Base-by-base conservation (phyloP, 2,329 filamentous ascomycete species). In the Nemania abortiva region DNA sequence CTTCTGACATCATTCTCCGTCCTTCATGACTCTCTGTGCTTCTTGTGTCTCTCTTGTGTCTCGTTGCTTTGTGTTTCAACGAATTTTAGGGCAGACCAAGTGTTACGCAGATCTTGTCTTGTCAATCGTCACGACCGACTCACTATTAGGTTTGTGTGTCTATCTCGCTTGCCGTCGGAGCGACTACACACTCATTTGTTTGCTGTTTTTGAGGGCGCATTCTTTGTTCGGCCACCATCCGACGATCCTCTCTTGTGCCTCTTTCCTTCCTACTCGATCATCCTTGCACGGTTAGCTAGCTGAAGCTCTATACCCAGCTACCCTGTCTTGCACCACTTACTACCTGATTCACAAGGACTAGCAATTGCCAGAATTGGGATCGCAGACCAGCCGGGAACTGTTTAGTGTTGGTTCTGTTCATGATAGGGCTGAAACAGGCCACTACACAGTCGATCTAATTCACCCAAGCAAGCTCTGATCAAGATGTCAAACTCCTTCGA, bases 401-500 rank as follows among this genome's bases (percentile, higher is more conserved):
- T 20, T 50, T 47, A 24, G 13, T 27, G 5, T 39, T 55, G 3
- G 52, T 3, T 27, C 52, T 27, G n/a, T 50, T 49, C 31, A 54
- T 61, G 9, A 59, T 45, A 45, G 7, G 20, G 20, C 57, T 45
- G 9, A 11, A 22, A 39, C 37, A 13, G 45, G 22, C 13, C 18
- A 20, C 52, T 20, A 22, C n/a, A 29, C 13, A 31, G 2, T 22
- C 57, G 22, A 37, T 27, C 39, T 29, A 50, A 49, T 15, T 27
- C 6, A 24, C 31, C 31, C 24, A 29, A 58, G 34, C 20, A 49
- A 20, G 50, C 57, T 56, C 47, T 22, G 34, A 37, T 34, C 55
- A 68, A n/a, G 27, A 78, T 78, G 76, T 68, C 76, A 55, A 72
- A 74, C 24, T 57, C 72, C 57, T 50, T 74, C 55, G 69, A 71